These are phyloP conservation scores for Albatrellus ellisii DNA, from an alignment of 768 basidiomycete species.

Conservation along the genomic window DNA sequence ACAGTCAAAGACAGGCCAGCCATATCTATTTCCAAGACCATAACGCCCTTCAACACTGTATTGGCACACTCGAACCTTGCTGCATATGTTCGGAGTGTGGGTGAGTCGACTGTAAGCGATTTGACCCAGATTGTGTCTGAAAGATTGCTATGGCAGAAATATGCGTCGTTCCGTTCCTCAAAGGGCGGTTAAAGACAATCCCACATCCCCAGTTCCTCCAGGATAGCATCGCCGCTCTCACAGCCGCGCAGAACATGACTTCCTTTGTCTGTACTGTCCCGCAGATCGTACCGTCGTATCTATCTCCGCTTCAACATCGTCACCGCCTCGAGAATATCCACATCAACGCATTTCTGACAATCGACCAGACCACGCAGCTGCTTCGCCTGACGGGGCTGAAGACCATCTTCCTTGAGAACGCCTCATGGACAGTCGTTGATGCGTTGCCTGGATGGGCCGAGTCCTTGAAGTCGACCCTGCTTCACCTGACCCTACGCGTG, in stretches of 20 bases:
- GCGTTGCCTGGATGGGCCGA: slow-evolving; percentile 43
- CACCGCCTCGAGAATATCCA: slow-evolving; percentile 32
- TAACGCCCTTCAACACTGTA: slow-evolving; percentile 51
- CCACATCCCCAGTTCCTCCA: slow-evolving; percentile 34
- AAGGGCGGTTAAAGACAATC: slow-evolving; percentile 10
- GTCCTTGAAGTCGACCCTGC: slow-evolving; percentile 30
- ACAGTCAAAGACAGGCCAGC: not conserved
- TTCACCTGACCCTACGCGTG: slow-evolving; percentile 46
- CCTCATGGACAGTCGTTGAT: slow-evolving; percentile 52
- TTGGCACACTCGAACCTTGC: slow-evolving; percentile 37
- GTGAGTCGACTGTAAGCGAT: slow-evolving; percentile 20
- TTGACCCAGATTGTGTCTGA: slow-evolving; percentile 1
- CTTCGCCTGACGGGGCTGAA: slow-evolving; percentile 26
- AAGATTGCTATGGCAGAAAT: slow-evolving; percentile 28
- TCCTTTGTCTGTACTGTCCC: slow-evolving; percentile 40
- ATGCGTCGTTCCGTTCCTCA: slow-evolving; percentile 30
- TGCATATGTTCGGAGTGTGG: slow-evolving; percentile 46
- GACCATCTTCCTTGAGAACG: slow-evolving; percentile 38
- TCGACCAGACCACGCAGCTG: slow-evolving; percentile 34
- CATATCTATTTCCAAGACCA: slow-evolving; percentile 19
- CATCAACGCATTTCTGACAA: slow-evolving; percentile 38
- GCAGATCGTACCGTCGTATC: slow-evolving; percentile 34
- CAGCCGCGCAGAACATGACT: slow-evolving; percentile 35
- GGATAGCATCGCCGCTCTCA: slow-evolving; percentile 37
- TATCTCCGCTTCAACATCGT: slow-evolving; percentile 33